Evolutionary conservation across 768 basidiomycete species (phyloP), one percentile per base, ranked within the genome.

Genomic region (Psilocybe azurescens): DNA sequence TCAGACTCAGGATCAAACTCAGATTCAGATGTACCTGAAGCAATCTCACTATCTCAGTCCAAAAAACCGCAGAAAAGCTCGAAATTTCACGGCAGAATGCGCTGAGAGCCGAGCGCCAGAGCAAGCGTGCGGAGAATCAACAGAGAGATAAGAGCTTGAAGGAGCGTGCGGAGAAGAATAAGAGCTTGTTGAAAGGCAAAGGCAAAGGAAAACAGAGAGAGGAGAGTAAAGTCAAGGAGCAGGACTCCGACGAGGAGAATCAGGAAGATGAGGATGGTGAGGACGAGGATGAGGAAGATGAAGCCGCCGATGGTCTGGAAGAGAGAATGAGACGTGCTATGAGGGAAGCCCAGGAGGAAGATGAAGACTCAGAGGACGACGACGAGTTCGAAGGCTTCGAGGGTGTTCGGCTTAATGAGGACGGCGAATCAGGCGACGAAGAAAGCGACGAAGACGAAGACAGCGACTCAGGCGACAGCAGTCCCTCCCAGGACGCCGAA

Each of bases 131-230:
- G 28, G 72, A 73, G 55, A 86, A 86, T 67, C 73, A 82, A 56
- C 80, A 80, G 58, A 69, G 74, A 63, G 87, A 88, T 67, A 69
- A 72, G 51, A 79, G 73, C 39, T 60, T 85, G 68, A 88, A 88
- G 72, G 83, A 80, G 60, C 72, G 82, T 33, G 79, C 83, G 8
- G 76, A 67, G 32, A 61, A 52, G 20, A 65, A 70, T 60, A 61
- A 70, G 66, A 64, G 29, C 58, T 55, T 1, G 39, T 30, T 41
- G 24, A 61, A 60, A 63, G 48, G 29, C 32, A 49, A 64, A 59
- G 57, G 56, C 20, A 38, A 58, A 51, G 36, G 57, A 53, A 44
- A 50, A 33, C 16, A 33, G 20, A 57, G 50, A 24, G 39, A 55
- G 68, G 29, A 53, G 39, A 28, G 50, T 29, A 14, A 33, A 52